Evolutionary conservation across 2,329 filamentous ascomycete genomes (phyloP).

Genomic region (Dothistroma pini): DNA sequence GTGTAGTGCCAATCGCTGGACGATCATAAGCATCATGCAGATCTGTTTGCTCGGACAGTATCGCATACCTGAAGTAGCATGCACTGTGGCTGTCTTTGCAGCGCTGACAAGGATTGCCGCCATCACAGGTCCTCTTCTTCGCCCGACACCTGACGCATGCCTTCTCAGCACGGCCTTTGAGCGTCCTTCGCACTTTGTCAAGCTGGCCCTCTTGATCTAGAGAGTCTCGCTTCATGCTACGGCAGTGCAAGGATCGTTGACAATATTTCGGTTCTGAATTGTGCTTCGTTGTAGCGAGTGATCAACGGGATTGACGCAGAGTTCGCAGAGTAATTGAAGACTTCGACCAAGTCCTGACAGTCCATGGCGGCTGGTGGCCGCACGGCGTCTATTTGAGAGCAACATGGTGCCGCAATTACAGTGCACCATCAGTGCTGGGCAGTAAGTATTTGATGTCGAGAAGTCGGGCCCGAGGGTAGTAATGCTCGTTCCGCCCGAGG

Average conservation of each 20-base stretch:
- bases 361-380: not conserved
- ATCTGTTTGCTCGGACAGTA: not conserved
- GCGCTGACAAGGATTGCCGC: conserved; percentile 19
- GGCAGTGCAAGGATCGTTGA: not conserved
- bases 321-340: not conserved
- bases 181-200: conserved; percentile 22
- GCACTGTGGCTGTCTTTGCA: conserved; percentile 24
- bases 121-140: conserved; percentile 24
- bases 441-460: conserved; percentile 7
- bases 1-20: conserved; percentile 23
- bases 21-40: not conserved
- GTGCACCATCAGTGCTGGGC: not conserved
- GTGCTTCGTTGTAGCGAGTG: not conserved
- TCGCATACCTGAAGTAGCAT: conserved; percentile 23
- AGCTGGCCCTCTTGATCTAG: conserved; percentile 15
- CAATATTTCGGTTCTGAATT: not conserved
- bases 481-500: not conserved
- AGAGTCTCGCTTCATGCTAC: conserved; percentile 17
- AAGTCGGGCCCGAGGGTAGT: conserved; percentile 6
- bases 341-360: not conserved
- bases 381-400: conserved; percentile 6
- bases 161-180: conserved; percentile 20
- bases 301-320: not conserved
- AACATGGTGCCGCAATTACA: not conserved
- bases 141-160: conserved; percentile 24